Conservation (phyloP, 345 rosid species). For the Leavenworthia alabamica region DNA sequence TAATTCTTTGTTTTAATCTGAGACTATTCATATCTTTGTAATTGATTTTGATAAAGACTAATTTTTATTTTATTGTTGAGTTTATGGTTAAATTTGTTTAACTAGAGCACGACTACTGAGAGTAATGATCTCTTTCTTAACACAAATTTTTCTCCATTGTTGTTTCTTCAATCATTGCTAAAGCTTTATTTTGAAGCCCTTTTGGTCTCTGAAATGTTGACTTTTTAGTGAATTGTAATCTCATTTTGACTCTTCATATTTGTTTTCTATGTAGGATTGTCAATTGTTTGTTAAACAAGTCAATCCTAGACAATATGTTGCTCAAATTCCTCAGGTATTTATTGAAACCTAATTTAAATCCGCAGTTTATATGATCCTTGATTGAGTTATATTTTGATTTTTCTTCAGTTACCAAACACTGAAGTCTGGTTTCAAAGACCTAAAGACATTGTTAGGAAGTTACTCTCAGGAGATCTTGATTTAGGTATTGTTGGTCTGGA, state of each 20-base stretch:
- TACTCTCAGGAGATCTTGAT: slow-evolving; percentile 89
- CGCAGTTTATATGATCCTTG: no score
- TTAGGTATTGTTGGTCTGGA: slow-evolving; percentile 91
- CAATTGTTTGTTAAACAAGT: slow-evolving; percentile 78
- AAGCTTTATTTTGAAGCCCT: no score
- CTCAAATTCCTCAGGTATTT: slow-evolving; percentile 77
- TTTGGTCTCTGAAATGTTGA: background rate
- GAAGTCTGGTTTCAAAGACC: slow-evolving; percentile 99
- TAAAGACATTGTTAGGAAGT: slow-evolving; percentile 80
- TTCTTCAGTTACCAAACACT: slow-evolving; percentile 59
- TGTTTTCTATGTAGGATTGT: slow-evolving; percentile 54
- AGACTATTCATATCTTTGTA: no score
- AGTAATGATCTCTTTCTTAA: no score
- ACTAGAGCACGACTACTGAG: no score
- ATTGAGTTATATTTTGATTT: background rate
- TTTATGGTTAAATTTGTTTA: no score
- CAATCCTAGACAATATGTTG: slow-evolving; percentile 95
- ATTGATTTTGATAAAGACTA: no score
- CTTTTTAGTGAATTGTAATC: slow-evolving; percentile 3
- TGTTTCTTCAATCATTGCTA: no score
- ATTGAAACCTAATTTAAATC: background rate
- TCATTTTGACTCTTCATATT: slow-evolving; percentile 9
- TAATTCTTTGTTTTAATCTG: no score
- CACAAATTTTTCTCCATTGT: no score
- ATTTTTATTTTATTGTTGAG: no score